A percentile compares a stretch with the other conserved stretches of the same genome.
Evolutionary conservation across 78 protist species (phyloP).

Genomic region (Dictyostelium discoideum): dicty_2.7 NC_007088.5:6887001-6887500

Average conservation of each 20-base stretch:
- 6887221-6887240: too few species aligned
- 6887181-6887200: conserved; percentile 20
- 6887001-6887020: not conserved
- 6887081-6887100: not conserved
- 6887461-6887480: too few species aligned
- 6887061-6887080: too few species aligned
- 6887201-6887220: not conserved
- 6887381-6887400: conserved; percentile 45
- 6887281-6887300: not conserved
- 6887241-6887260: not conserved
- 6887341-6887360: conserved; percentile 2
- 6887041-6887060: too few species aligned
- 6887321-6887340: not conserved
- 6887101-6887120: conserved; percentile 9
- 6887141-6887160: conserved; percentile 34
- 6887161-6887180: conserved; percentile 46
- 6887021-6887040: too few species aligned
- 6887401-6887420: not conserved
- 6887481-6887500: not conserved
- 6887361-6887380: conserved; percentile 18
- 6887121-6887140: conserved; percentile 25
- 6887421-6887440: too few species aligned
- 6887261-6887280: not conserved
- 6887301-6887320: not conserved
- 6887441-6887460: too few species aligned